phyloP scores from a whole-genome alignment of 116 monocot genomes.

The Phalaenopsis hybrid region DNA sequence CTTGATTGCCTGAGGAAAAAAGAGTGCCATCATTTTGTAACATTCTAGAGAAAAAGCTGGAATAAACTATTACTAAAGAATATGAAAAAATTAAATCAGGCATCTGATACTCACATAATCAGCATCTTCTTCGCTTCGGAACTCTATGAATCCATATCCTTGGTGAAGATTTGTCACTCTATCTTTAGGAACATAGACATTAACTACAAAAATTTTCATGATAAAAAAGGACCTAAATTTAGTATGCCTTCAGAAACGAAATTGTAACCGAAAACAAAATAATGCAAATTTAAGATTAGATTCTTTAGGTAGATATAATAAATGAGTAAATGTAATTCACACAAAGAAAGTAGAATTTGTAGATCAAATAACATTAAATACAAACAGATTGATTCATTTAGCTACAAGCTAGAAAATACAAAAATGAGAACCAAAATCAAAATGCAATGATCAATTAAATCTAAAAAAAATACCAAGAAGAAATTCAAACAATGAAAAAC shows the following conservation, averaged over 20 bases:
- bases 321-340: no score
- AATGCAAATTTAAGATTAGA: background rate
- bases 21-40: background rate
- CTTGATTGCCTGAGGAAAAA: slow-evolving; percentile 65
- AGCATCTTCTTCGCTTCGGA: slow-evolving; percentile 93
- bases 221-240: background rate
- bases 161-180: slow-evolving; percentile 98
- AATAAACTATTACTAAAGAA: background rate
- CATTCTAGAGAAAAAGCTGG: background rate
- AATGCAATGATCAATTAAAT: background rate
- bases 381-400: background rate
- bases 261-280: background rate
- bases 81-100: background rate
- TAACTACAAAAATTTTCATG: slow-evolving; percentile 35
- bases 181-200: slow-evolving; percentile 98
- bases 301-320: background rate
- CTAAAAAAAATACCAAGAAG: background rate
- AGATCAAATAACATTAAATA: background rate
- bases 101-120: slow-evolving; percentile 67
- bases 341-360: background rate
- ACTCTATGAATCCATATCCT: slow-evolving; percentile 95
- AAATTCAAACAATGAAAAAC: background rate
- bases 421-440: background rate
- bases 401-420: background rate
- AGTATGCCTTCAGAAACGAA: background rate